These are phyloP conservation scores for Phycomyces blakesleeanus DNA, from an alignment of 192 early-diverging fungal species.

Conservation along the genomic window DNA sequence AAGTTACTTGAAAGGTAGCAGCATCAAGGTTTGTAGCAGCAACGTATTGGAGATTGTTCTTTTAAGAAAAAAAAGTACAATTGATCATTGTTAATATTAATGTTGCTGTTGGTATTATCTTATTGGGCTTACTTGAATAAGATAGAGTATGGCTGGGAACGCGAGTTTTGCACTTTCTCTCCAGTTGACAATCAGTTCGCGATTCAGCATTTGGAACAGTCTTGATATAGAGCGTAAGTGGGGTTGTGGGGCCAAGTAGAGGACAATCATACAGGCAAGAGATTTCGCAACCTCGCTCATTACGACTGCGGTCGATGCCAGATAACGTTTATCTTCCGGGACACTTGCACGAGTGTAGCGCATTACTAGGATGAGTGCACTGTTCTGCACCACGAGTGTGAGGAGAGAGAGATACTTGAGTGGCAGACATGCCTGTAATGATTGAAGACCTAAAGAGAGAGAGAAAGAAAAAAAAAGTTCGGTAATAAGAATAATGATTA, in stretches of 20 bases:
- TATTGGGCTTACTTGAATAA: slow-evolving; percentile 69
- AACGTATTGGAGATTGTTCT: slow-evolving; percentile 93
- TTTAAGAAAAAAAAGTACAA: neutral
- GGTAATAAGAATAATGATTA: too few species aligned
- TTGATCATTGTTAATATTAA: too few species aligned
- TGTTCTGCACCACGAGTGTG: slow-evolving; percentile 85
- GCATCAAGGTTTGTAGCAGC: slow-evolving; percentile 85
- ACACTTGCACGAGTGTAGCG: slow-evolving; percentile 66
- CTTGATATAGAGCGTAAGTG: slow-evolving; percentile 24
- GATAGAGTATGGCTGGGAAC: slow-evolving; percentile 88
- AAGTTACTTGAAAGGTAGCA: slow-evolving; percentile 95
- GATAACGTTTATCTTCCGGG: slow-evolving; percentile 43
- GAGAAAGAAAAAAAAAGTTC: neutral
- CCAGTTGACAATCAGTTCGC: slow-evolving; percentile 63
- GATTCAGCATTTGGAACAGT: slow-evolving; percentile 32
- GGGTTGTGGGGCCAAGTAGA: slow-evolving; percentile 28
- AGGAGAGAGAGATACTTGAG: slow-evolving; percentile 82
- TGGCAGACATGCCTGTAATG: slow-evolving; percentile 39
- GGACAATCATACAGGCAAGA: slow-evolving; percentile 43
- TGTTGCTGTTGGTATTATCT: too few species aligned
- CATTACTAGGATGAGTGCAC: slow-evolving; percentile 83
- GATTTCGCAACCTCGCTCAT: slow-evolving; percentile 81
- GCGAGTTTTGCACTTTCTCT: slow-evolving; percentile 62
- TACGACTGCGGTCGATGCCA: slow-evolving; percentile 86
- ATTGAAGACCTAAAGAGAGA: neutral